A percentile compares a stretch with the other conserved stretches of the same genome.
Evolutionary conservation across 1,284 basidiomycete species (phyloP).

Genomic region (Leucoagaricus sp.): DNA sequence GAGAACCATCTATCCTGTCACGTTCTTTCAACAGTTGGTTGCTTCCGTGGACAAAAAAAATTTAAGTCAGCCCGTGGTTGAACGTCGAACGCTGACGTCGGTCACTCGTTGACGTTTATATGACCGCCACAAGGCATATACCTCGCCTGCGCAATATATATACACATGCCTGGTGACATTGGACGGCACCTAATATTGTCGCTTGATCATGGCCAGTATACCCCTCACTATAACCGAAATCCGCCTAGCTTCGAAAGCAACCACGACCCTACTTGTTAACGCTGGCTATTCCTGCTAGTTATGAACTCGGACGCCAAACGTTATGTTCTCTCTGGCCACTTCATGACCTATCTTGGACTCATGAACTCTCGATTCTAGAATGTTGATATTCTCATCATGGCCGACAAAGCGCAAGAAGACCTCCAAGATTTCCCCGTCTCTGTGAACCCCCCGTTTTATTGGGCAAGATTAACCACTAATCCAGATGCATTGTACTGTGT

Average conservation of each 20-base stretch:
- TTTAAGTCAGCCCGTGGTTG: no score
- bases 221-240: slow-evolving; percentile 4
- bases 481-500: slow-evolving; percentile 7
- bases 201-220: slow-evolving; percentile 19
- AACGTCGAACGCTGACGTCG: no score
- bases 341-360: neutral
- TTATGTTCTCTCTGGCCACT: neutral
- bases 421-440: slow-evolving; percentile 14
- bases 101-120: no score
- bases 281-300: slow-evolving; percentile 11
- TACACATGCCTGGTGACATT: no score
- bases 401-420: slow-evolving; percentile 6
- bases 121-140: no score
- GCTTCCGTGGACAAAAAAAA: no score
- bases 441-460: neutral
- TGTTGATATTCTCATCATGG: slow-evolving; percentile 20
- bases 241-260: neutral
- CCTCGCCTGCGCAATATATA: no score
- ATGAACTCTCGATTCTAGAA: slow-evolving; percentile 14
- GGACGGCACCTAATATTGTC: slow-evolving; percentile 21
- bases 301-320: slow-evolving; percentile 17
- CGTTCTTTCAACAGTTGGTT: no score
- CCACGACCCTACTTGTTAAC: neutral
- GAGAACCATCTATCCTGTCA: no score
- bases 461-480: slow-evolving; percentile 13